A percentile compares a stretch with the other conserved stretches of the same genome.
Conservation (phyloP, 139 green algal genomes). For the Chlamydomonas sp. region DNA sequence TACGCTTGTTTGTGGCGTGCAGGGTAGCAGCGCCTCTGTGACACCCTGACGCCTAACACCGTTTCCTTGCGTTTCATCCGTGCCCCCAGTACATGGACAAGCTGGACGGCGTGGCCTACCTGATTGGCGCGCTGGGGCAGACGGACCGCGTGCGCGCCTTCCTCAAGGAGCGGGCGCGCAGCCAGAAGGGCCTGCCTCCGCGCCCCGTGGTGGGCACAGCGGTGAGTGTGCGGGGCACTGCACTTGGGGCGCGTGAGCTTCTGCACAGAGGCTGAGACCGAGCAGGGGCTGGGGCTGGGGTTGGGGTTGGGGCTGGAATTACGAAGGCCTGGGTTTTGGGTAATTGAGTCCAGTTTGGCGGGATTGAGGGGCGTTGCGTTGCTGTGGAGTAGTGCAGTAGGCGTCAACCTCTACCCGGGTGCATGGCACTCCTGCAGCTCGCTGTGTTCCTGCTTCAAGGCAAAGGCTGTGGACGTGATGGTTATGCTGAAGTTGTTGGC, state of each 20-base stretch:
- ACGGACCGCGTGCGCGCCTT: slow-evolving; percentile 57
- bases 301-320: background rate
- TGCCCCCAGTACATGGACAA: slow-evolving; percentile 65
- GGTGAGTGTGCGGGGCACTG: slow-evolving; percentile 23
- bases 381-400: background rate
- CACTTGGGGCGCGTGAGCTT: background rate
- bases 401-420: no score
- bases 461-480: background rate
- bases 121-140: slow-evolving; percentile 62
- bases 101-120: slow-evolving; percentile 50
- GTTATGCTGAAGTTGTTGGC: background rate
- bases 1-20: background rate
- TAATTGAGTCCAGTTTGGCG: background rate
- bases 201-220: slow-evolving; percentile 68
- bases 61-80: background rate
- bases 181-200: slow-evolving; percentile 56
- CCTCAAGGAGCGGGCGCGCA: slow-evolving; percentile 43
- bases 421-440: background rate
- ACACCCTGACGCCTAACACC: background rate
- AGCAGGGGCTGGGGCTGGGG: background rate
- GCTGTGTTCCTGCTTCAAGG: background rate
- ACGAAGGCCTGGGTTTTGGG: background rate
- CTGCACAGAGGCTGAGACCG: no score
- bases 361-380: background rate
- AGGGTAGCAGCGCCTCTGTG: background rate